Base-by-base conservation (phyloP, 78 protist genomes). In the Mantamonas sphyraenae region DNA sequence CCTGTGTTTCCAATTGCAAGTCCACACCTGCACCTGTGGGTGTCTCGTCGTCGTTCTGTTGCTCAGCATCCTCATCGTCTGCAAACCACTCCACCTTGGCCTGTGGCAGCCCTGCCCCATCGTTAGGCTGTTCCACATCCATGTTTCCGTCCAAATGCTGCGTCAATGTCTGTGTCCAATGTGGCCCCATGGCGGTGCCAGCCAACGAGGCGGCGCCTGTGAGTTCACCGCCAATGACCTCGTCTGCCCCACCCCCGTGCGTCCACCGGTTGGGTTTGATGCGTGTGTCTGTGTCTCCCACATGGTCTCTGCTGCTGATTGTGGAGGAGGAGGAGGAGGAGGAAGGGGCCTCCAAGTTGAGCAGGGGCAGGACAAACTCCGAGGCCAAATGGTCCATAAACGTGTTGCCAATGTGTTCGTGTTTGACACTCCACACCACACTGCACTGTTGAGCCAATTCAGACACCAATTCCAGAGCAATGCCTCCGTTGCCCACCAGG, bases 401-500 rank as follows among this genome's bases (percentile, higher is more conserved):
- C 33, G 33, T 62, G 45, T 9, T 33, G n/a, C 67, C 67, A 16
- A 62, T 5, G 9, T 7, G 7, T 9, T 37, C 40, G 67, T 16
- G 16, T 7, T 38, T 9, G 45, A 62, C 39, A 8, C 8, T 12
- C 67, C 67, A 62, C 26, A 39, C 5, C 16, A 62, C 67, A 33
- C 26, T 3, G 30, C 31, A 8, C 34, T 9, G n/a, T 4, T 9
- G n/a, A 4, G 62, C 19, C 62, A 4, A 9, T 9, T 9, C 62
- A 9, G 19, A 57, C 62, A 62, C 39, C 12, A 80, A 56, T 20
- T 80, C 86, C 9, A 80, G 35, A 7, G 86, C 86, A n/a, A 80
- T 80, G 55, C 86, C 86, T 20, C 86, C 86, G 60, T 80, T 80
- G 28, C 86, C 86, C 30, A 80, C 64, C 10, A 80, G 34, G 24